phyloP scores from a whole-genome alignment of 805 yeast species.

The Saccharomyces eubayanus region DNA sequence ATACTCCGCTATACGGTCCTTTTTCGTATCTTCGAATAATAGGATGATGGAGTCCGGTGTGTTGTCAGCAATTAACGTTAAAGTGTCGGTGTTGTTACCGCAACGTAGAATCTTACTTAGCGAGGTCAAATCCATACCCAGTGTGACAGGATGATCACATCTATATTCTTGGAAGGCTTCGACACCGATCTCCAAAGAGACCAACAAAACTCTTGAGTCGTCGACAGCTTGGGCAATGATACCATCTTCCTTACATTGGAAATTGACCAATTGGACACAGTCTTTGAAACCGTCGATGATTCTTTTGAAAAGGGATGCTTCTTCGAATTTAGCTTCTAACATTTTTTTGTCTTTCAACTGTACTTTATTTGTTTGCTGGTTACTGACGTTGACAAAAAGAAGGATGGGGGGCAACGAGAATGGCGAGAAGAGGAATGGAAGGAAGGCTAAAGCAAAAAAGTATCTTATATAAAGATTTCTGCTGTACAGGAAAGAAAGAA shows the following conservation, averaged over 20 bases:
- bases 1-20: constrained; percentile 88
- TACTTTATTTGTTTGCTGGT: neutral
- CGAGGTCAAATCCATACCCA: constrained; percentile 87
- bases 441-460: neutral
- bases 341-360: constrained; percentile 33
- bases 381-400: neutral
- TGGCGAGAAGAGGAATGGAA: neutral
- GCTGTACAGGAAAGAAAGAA: neutral
- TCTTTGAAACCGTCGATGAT: constrained; percentile 91
- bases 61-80: constrained; percentile 86
- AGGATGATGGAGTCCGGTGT: constrained; percentile 70
- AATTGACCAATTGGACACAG: constrained; percentile 89
- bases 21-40: constrained; percentile 83
- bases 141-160: constrained; percentile 87
- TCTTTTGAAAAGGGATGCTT: constrained; percentile 84
- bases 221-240: constrained; percentile 96
- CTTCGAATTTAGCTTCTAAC: constrained; percentile 96
- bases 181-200: constrained; percentile 76
- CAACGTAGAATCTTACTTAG: constrained; percentile 80
- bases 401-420: neutral
- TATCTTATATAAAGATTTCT: neutral
- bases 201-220: constrained; percentile 89
- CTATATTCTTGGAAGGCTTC: constrained; percentile 87
- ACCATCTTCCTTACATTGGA: constrained; percentile 93
- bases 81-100: constrained; percentile 82